Conservation (phyloP, 2,329 filamentous ascomycete genomes). For the Paecilomyces formosus region DNA sequence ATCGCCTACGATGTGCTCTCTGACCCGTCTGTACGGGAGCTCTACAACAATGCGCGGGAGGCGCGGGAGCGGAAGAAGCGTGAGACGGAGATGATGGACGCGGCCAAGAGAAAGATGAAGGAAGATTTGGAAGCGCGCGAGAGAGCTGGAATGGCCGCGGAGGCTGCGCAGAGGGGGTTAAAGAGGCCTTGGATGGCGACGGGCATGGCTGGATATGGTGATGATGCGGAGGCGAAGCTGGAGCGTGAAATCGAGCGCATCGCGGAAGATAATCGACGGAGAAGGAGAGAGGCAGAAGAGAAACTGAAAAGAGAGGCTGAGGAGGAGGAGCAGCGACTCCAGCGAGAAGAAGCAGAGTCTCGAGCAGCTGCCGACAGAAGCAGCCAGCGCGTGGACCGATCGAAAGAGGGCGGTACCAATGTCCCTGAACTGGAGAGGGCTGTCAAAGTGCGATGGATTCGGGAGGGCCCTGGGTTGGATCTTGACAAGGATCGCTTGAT, state of each 20-base stretch:
- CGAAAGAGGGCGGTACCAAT: constrained; percentile 31
- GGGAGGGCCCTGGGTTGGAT: constrained; percentile 38
- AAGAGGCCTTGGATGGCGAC: constrained; percentile 38
- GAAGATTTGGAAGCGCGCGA: constrained; percentile 81
- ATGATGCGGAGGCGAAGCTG: constrained; percentile 43
- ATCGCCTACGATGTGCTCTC: constrained; percentile 79
- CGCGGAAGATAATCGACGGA: constrained; percentile 46
- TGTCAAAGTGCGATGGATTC: constrained; percentile 50
- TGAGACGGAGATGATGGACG: constrained; percentile 66
- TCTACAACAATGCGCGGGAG: constrained; percentile 71
- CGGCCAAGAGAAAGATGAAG: constrained; percentile 66
- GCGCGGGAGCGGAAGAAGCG: constrained; percentile 62
- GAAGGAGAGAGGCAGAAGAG: constrained; percentile 42
- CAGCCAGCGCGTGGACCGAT: constrained; percentile 23
- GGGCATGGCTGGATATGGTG: constrained; percentile 18
- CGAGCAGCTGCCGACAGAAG: constrained; percentile 28
- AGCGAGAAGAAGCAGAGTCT: constrained; percentile 38
- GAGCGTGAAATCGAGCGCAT: constrained; percentile 47
- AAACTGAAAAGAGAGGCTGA: constrained; percentile 39
- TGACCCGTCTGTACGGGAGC: constrained; percentile 60
- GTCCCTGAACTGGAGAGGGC: constrained; percentile 50
- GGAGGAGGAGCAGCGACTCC: constrained; percentile 27
- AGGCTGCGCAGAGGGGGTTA: constrained; percentile 44
- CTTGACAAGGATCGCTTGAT: constrained; percentile 43
- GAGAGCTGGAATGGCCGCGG: constrained; percentile 39